A percentile compares a stretch with the other conserved stretches of the same genome.
phyloP scores from a whole-genome alignment of 345 rosid species.

The Eucalyptus marginata region DNA sequence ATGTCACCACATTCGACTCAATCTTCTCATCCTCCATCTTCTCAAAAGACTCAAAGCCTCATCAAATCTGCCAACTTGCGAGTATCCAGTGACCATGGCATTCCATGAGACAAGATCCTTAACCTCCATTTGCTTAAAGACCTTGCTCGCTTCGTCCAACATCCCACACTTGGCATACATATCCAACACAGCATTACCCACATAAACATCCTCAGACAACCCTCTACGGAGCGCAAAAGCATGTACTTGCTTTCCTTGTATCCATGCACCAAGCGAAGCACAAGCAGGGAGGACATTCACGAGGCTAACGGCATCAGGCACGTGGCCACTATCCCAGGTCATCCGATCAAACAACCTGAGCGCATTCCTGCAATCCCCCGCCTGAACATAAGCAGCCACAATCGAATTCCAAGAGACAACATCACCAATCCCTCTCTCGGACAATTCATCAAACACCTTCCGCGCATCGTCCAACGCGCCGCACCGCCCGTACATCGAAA shows the following conservation, averaged over 20 bases:
- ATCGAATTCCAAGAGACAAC: constrained; percentile 77
- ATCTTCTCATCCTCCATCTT: constrained; percentile 52
- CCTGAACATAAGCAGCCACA: constrained; percentile 34
- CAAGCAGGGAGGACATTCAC: constrained; percentile 64
- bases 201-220: constrained; percentile 44
- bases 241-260: constrained; percentile 48
- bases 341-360: constrained; percentile 35
- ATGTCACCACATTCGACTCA: constrained; percentile 63
- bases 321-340: constrained; percentile 15
- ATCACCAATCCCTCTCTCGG: constrained; percentile 23
- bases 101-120: constrained; percentile 92
- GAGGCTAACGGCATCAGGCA: constrained; percentile 50
- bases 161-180: constrained; percentile 75
- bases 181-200: constrained; percentile 67
- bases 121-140: constrained; percentile 39
- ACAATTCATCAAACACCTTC: constrained; percentile 68
- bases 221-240: constrained; percentile 40
- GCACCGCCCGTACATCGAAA: constrained; percentile 56
- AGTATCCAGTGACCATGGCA: constrained; percentile 73
- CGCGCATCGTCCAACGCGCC: constrained; percentile 36
- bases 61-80: constrained; percentile 56
- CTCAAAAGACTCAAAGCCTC: constrained; percentile 48
- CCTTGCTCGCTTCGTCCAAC: constrained; percentile 48
- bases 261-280: constrained; percentile 27
- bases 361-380: constrained; percentile 28